Base-by-base conservation (phyloP, 1,284 basidiomycete genomes). In the Microbotryum lychnidis-dioicae region DNA sequence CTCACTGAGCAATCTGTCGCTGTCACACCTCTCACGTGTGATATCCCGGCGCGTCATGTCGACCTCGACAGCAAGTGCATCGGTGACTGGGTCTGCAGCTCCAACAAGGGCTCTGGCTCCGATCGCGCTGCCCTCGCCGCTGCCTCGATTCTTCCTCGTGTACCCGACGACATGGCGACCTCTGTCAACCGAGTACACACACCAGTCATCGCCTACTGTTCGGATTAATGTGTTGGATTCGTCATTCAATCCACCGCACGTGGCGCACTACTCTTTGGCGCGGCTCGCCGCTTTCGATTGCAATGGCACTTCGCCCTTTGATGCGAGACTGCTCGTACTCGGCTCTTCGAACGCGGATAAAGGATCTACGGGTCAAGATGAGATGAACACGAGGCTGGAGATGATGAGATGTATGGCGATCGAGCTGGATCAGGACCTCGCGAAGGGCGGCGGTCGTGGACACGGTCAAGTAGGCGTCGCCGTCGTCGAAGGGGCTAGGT, bases 281-380 rank as follows among this genome's bases (percentile, higher is more conserved):
- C 81, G 80, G 60, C 56, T 42, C 37, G 37, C 14, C 14, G 14
- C 37, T 18, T 4, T 42, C 37, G 37, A 42, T 42, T 16, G 14
- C 37, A 42, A 57, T 53, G 44, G 54, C 8, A 29, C 54, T 12
- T 8, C 59, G 12, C 59, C 64, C 1, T 91, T 87, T 71, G 86
- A 90, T 61, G 87, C 89, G 0, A 84, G 82, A 59, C 78, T 97
- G 0, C 80, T 97, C 3, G 80, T 97, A 1, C 83, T 96, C 51
- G 91, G 91, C 18, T 83, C 91, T 16, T 82, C 84, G 56, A 97
- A 98, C 69, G 91, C 85, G 1, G 93, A 97, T 77, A 98, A 98
- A 76, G 72, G 77, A 4, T 79, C 87, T 42, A 76, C 82, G 0
- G 73, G 72, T 1, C 91, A 93, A 73, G 87, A 68, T 9, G 57